Base-by-base conservation (phyloP, 2,329 filamentous ascomycete species). In the Phyllosticta citrichinensis region DNA sequence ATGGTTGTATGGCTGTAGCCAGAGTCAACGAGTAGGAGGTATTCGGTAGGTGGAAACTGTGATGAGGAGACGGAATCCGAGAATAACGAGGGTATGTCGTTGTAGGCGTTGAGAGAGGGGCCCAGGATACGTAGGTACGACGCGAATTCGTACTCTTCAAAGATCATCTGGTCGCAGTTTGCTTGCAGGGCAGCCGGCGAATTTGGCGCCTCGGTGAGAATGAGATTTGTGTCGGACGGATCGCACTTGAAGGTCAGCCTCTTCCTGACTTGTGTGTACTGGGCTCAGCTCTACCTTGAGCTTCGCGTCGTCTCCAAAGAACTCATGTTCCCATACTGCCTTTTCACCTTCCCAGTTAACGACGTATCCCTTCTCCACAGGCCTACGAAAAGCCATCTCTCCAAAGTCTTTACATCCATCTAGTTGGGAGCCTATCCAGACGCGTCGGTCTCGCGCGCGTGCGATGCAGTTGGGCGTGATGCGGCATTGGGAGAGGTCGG, bases 291-390 rank as follows among this genome's bases (percentile, higher is more conserved):
- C 9, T 68, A 75, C 75, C 67, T 79, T 82, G 66, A 85, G 76
- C 27, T 81, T 79, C n/a, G 84, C 84, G 65, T 83, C 83, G 62
- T 82, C 78, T 66, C 88, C 85, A 67, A 96, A 87, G 69, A 97
- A 89, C 63, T 92, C 87, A 66, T 87, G 85, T 69, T 97, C 91
- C 94, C 94, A 99, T 57, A 99, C 90, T 69, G 94, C 92, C 74
- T 90, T 93, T 77, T 99, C 85, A 0, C 88, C 87, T 74, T 99
- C 94, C 94, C 94, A 99, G 70, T 93, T 97, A 63, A 97, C 92
- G 56, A 97, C 81, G 70, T 89, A 97, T 8, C 94, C 94, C 74
- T 92, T 95, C 74, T 99, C 94, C 1, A 97, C 89, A 0, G 94
- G 94, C 0, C 93, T 81, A 1, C 93, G 84, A 69, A 97, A 96